These are phyloP conservation scores for Pulicaria dysenterica DNA, from an alignment of 129 eudicot species.

Conservation along the genomic window DNA sequence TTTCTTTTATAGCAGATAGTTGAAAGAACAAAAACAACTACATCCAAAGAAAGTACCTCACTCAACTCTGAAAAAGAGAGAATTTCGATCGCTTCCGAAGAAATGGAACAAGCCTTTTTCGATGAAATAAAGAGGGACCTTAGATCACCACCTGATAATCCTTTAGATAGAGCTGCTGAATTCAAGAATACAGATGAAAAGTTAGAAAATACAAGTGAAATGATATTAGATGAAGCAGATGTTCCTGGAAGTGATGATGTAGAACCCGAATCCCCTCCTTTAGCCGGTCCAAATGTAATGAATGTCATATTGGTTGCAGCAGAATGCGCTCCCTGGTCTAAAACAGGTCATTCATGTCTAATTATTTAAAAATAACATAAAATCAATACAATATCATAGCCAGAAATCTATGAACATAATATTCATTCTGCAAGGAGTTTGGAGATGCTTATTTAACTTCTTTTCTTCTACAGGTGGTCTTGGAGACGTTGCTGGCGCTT, in stretches of 20 bases:
- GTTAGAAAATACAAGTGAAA: constrained; percentile 30
- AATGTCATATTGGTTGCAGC: constrained; percentile 90
- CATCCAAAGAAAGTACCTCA: constrained; percentile 48
- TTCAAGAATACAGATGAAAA: constrained; percentile 35
- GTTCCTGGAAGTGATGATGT: constrained; percentile 44
- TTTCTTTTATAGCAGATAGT: constrained; percentile 46
- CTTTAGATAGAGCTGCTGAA: constrained; percentile 16
- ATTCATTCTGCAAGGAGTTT: neutral
- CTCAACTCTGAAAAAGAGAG: constrained; percentile 36
- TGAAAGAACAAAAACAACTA: constrained; percentile 58
- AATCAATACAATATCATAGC: too few relatives aligned
- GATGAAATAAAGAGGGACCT: constrained; percentile 21
- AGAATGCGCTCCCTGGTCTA: constrained; percentile 95
- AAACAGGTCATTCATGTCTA: constrained; percentile 56
- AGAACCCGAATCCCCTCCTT: constrained; percentile 67
- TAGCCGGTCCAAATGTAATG: constrained; percentile 88
- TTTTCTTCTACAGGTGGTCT: constrained; percentile 75
- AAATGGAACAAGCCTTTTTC: constrained; percentile 31
- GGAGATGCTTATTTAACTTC: too few relatives aligned
- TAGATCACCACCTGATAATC: constrained; percentile 17
- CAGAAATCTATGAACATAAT: too few relatives aligned
- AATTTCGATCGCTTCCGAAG: constrained; percentile 14
- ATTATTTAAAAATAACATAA: neutral
- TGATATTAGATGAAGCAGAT: constrained; percentile 28
- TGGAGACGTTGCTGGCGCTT: constrained; percentile 98